Evolutionary conservation across 768 basidiomycete genomes (phyloP).

Genomic region (Mycena polygramma): DNA sequence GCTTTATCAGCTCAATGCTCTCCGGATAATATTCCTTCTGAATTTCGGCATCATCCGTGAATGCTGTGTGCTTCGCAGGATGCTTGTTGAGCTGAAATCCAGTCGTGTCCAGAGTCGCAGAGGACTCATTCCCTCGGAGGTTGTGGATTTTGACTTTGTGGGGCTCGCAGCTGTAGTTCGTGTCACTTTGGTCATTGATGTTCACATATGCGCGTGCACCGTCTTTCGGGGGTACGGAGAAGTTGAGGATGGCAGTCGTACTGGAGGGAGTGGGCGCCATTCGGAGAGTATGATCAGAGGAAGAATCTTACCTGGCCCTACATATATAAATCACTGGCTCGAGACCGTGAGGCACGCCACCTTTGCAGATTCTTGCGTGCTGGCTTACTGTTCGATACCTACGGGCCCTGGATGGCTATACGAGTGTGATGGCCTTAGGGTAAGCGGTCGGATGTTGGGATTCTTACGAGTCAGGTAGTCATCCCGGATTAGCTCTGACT

Average conservation of each 20-base stretch:
- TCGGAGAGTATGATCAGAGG: no score
- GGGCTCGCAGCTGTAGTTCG: conserved; percentile 49
- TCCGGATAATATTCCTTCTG: conserved; percentile 71
- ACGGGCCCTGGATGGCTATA: no score
- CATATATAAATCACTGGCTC: no score
- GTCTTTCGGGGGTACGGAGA: conserved; percentile 53
- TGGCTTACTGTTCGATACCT: neutral
- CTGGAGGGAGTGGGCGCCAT: conserved; percentile 32
- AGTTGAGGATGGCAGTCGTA: conserved; percentile 50
- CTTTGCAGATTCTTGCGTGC: neutral
- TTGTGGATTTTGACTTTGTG: conserved; percentile 62
- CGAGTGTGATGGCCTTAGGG: no score
- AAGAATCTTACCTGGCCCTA: no score
- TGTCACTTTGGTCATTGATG: conserved; percentile 50
- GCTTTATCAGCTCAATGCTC: conserved; percentile 68
- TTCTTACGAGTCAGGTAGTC: no score
- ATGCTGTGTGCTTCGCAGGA: conserved; percentile 60
- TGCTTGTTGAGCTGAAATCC: conserved; percentile 36
- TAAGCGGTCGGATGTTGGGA: no score
- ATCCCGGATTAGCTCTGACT: no score
- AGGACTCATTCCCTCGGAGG: conserved; percentile 27
- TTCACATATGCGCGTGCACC: conserved; percentile 55
- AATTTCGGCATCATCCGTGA: conserved; percentile 65
- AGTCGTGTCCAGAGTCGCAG: conserved; percentile 32
- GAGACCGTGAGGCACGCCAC: neutral